Evolutionary conservation across 2,329 filamentous ascomycete genomes (phyloP), one percentile per base, ranked within the genome.

Genomic region (Plectosphaerella plurivora): DNA sequence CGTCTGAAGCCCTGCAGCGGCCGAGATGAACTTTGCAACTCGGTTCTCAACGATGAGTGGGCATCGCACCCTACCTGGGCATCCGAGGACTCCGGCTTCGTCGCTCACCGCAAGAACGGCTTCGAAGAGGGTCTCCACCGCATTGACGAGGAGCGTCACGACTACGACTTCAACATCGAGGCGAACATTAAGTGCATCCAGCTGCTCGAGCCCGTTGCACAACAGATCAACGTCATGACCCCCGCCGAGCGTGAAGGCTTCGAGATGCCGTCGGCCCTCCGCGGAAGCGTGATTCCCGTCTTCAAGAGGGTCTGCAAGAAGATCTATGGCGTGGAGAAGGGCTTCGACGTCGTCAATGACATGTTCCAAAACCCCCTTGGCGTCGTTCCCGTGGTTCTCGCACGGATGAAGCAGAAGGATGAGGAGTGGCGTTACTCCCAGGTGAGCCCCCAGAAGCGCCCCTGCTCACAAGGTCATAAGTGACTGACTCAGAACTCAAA

Each of bases 31-130:
- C 86, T 99, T 60, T 99, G 94, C 72, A 87, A 90, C 60, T 87
- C 88, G 22, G 93, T 99, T 1, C 77, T 99, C 51, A 99, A 99
- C 59, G 94, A 99, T 61, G 90, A 97, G 60, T 99, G 94, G 94
- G 94, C 94, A 2, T 97, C 93, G 24, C 94, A 99, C 71, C 94
- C 94, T 4, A 99, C 94, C 0, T 99, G 94, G 94, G 94, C 93
- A 2, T 97, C 93, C 1, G 94, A 99, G 69, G 94, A 99, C 65
- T 96, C 90, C 45, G 94, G 94, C 1, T 99, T 99, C 62, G 93
- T 99, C 54, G 94, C 94, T 12, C 94, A 99, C 71, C 85, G 93
- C 56, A 99, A 99, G 80, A 99, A 99, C 62, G 84, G 88, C 51
- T 96, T 88, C 58, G 94, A 99, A 68, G 94, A 99, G 69, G 89